Evolutionary conservation across 768 basidiomycete genomes (phyloP).

Genomic region (Austroboletus festivus): DNA sequence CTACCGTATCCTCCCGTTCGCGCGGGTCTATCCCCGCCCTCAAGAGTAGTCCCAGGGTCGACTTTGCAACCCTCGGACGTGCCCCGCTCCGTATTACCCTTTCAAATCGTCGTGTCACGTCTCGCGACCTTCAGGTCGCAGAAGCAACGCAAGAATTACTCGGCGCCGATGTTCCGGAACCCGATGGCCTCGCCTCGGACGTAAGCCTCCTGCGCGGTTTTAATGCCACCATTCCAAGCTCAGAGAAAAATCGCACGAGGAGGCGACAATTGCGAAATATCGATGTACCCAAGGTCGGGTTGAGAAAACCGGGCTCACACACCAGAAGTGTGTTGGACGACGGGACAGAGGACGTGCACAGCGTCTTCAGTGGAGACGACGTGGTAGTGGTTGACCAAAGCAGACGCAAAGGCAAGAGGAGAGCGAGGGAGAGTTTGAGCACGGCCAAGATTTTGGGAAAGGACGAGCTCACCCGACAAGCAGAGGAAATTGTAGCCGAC

Average conservation of each 20-base stretch:
- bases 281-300: slow-evolving; percentile 69
- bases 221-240: slow-evolving; percentile 90
- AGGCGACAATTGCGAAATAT: slow-evolving; percentile 78
- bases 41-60: slow-evolving; percentile 41
- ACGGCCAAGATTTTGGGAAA: slow-evolving; percentile 69
- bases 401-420: slow-evolving; percentile 39
- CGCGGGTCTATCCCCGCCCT: slow-evolving; percentile 32
- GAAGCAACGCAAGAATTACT: slow-evolving; percentile 81
- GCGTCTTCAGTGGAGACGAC: slow-evolving; percentile 73
- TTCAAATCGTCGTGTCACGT: slow-evolving; percentile 66
- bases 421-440: slow-evolving; percentile 65
- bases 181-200: slow-evolving; percentile 62
- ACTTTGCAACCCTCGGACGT: slow-evolving; percentile 78
- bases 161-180: slow-evolving; percentile 67
- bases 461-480: slow-evolving; percentile 82
- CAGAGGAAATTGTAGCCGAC: slow-evolving; percentile 82
- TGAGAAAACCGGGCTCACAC: slow-evolving; percentile 76
- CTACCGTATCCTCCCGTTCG: slow-evolving; percentile 59
- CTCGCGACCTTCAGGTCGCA: slow-evolving; percentile 78
- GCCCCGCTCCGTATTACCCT: slow-evolving; percentile 70
- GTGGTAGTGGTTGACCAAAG: slow-evolving; percentile 52
- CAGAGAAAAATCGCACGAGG: slow-evolving; percentile 73
- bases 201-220: slow-evolving; percentile 88
- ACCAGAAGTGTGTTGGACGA: slow-evolving; percentile 65
- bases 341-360: slow-evolving; percentile 55